Percentiles rank a stretch among this genome's conserved stretches.
Evolutionary conservation across 495 filamentous ascomycete species (phyloP).

Genomic region (Sphaerosporella brunnea): DNA sequence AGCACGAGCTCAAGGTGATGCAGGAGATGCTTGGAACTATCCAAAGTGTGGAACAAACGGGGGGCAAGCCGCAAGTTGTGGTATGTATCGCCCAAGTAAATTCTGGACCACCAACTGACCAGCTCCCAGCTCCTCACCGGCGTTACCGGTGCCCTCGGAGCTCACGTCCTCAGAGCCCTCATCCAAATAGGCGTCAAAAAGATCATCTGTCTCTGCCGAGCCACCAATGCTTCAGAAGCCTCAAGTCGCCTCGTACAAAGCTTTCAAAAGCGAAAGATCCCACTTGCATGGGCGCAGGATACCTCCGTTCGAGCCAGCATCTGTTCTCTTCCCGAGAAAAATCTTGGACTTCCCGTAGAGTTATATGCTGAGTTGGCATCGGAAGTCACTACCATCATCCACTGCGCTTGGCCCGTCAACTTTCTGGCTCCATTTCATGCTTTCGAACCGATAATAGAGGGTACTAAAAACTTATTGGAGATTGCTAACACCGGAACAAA

Average conservation of each 20-base stretch:
- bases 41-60: constrained; percentile 25
- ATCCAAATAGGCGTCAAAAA: constrained; percentile 24
- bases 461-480: constrained; percentile 33
- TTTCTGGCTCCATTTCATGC: constrained; percentile 38
- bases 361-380: constrained; percentile 28
- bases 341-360: constrained; percentile 30
- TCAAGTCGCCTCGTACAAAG: background rate
- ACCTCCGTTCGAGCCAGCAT: background rate
- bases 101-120: constrained; percentile 12
- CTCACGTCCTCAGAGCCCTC: constrained; percentile 36
- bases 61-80: background rate
- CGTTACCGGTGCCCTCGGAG: constrained; percentile 43
- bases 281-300: background rate
- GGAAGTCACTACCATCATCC: constrained; percentile 35
- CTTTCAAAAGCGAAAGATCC: background rate
- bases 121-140: constrained; percentile 36
- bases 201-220: constrained; percentile 40
- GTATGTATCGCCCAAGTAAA: constrained; percentile 10
- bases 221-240: background rate
- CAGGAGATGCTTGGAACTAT: constrained; percentile 20
- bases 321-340: constrained; percentile 27
- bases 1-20: constrained; percentile 24
- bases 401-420: constrained; percentile 51
- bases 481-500: constrained; percentile 25
- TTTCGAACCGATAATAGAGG: constrained; percentile 37